Evolutionary conservation across 257 asterid genomes (phyloP), one percentile per base, ranked within the genome.

Genomic region (Scutellaria baicalensis): DNA sequence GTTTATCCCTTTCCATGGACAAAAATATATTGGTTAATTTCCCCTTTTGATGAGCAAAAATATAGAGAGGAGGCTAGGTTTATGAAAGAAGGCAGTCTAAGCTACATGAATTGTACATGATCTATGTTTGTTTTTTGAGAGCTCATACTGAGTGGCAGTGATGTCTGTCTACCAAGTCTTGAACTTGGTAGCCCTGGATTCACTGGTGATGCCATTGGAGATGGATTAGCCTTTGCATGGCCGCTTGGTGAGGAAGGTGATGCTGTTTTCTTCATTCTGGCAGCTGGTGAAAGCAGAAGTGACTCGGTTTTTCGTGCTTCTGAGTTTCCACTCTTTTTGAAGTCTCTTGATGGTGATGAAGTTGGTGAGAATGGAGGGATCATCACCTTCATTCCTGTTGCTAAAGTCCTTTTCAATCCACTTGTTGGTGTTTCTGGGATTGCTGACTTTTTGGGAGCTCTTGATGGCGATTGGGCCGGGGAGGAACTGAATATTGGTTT

Each of bases 161-260:
- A 67, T 35, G 38, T 69, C 55, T 75, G 83, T 72, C 74, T 68
- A 54, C 68, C 68, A 18, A 76, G 69, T 59, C 85, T 75, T 4
- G 84, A 56, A 54, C 72, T 75, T 13, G 87, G 81, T 9, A 62
- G 9, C 42, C 82, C 75, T 0, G 83, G 84, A 59, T 79, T 69
- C 72, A 88, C 31, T n/a, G 95, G 88, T 17, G 93, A 73, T 18
- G 93, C 67, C 11, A 56, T 44, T 48, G 85, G 82, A 3, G 91
- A 85, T 60, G 71, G 68, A 69, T 73, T 59, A 40, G 79, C 85
- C 77, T 66, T 76, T 3, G 67, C 57, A 18, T 27, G 33, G 70
- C 52, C 3, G 60, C 36, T 9, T 2, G 83, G 77, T 6, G 80
- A 79, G 49, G 61, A 42, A 42, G 27, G 64, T 6, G 77, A 69